Percentiles rank a stretch among this genome's conserved stretches.
Conservation (phyloP, 345 rosid species). For the Nasturtium officinale region DNA sequence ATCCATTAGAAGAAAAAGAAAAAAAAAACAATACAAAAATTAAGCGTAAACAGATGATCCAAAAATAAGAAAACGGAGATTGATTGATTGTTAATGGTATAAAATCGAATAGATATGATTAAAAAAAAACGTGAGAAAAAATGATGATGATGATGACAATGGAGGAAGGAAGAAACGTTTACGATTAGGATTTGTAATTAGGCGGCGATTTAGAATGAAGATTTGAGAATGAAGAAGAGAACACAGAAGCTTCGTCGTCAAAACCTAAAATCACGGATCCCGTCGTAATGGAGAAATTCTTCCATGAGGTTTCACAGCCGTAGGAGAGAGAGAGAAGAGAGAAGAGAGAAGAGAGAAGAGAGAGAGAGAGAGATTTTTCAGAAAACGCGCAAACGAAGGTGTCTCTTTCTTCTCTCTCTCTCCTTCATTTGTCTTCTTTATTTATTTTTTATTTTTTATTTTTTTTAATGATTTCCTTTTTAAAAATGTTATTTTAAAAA, state of each 20-base stretch:
- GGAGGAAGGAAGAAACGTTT: background rate
- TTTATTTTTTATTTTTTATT: background rate
- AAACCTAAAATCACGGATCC: constrained; percentile 67
- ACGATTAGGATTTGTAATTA: constrained; percentile 19
- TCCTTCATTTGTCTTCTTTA: constrained; percentile 4
- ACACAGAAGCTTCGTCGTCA: constrained; percentile 31
- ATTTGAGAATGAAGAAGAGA: constrained; percentile 33
- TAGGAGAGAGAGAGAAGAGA: constrained; percentile 26
- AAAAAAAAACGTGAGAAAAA: too few relatives aligned
- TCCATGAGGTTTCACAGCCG: constrained; percentile 43
- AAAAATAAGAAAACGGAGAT: too few relatives aligned
- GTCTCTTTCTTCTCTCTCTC: constrained; percentile 39
- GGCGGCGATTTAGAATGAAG: constrained; percentile 9
- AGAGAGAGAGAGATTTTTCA: background rate
- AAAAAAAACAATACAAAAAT: too few relatives aligned
- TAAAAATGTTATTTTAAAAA: too few relatives aligned
- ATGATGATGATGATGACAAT: too few relatives aligned
- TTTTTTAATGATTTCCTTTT: too few relatives aligned
- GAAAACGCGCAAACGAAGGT: constrained; percentile 54
- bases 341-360: too few relatives aligned
- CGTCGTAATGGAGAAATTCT: constrained; percentile 47
- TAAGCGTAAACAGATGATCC: too few relatives aligned
- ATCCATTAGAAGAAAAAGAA: too few relatives aligned
- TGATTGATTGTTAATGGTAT: too few relatives aligned
- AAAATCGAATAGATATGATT: too few relatives aligned